Evolutionary conservation across 2,329 filamentous ascomycete genomes (phyloP).

Genomic region (Pseudocercospora fuligena): DNA sequence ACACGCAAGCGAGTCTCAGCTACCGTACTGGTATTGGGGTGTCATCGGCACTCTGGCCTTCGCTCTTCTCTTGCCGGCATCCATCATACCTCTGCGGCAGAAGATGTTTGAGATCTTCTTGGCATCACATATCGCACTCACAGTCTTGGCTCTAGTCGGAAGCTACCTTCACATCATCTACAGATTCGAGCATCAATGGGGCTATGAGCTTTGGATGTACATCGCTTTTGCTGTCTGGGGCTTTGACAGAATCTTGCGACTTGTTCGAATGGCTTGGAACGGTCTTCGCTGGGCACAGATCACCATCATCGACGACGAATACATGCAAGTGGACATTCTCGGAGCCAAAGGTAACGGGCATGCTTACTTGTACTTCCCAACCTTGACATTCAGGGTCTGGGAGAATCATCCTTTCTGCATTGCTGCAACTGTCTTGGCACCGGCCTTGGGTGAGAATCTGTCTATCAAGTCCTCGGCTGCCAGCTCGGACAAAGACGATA

Average conservation of each 20-base stretch:
- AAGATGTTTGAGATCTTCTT: slow-evolving; percentile 53
- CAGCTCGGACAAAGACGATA: background rate
- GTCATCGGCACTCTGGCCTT: background rate
- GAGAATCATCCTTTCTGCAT: slow-evolving; percentile 61
- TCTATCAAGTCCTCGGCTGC: background rate
- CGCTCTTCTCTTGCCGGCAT: slow-evolving; percentile 41
- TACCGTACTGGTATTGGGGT: slow-evolving; percentile 20
- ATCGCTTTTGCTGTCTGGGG: slow-evolving; percentile 50
- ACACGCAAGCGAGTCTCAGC: background rate
- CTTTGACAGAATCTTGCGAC: slow-evolving; percentile 51
- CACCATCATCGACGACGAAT: slow-evolving; percentile 36
- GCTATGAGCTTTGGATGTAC: slow-evolving; percentile 56
- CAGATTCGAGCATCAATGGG: slow-evolving; percentile 45
- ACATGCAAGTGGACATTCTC: slow-evolving; percentile 49
- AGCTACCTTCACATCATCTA: slow-evolving; percentile 50
- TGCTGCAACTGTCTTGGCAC: background rate
- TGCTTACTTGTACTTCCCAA: slow-evolving; percentile 57
- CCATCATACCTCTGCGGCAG: slow-evolving; percentile 45
- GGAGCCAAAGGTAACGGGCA: slow-evolving; percentile 46
- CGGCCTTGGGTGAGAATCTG: background rate
- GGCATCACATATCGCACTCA: slow-evolving; percentile 48
- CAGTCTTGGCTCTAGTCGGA: slow-evolving; percentile 48
- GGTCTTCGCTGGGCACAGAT: slow-evolving; percentile 46
- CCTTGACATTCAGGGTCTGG: slow-evolving; percentile 48
- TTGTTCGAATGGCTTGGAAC: slow-evolving; percentile 45